Evolutionary conservation across 371 early-diverging fungal genomes (phyloP), one percentile per base, ranked within the genome.

Genomic region (Entomophthora muscae): DNA sequence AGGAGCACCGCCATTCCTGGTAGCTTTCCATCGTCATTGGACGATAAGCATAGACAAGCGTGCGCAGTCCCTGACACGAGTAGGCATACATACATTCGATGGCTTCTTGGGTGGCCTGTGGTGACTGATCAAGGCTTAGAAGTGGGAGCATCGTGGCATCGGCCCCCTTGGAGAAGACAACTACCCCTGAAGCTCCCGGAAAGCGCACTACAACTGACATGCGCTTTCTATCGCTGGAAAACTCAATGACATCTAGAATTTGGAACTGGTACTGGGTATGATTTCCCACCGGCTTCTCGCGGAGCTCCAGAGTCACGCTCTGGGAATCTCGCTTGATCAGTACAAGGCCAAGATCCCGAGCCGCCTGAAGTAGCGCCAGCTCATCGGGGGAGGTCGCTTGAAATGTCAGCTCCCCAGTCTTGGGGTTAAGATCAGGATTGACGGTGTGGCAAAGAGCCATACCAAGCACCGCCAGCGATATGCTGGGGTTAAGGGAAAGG

Each of bases 361-460:
- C 89, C 1, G 84, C 83, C 0, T 75, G 70, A 1, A 91, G 88
- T 33, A 91, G 74, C 0, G 92, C 92, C 0, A 81, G 81, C 71
- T 90, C 90, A 66, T 90, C 91, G 0, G 90, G 90, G 22, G 86
- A 86, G 66, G 88, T 84, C 0, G 90, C 88, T 67, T 81, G 77
- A 70, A 89, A 90, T 24, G 53, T 23, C 33, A 26, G 53, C 42
- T 42, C 42, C 42, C 42, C 42, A n/a, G n/a, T n/a, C 10, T 17
- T 5, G 5, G 5, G 10, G 7, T 68, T 70, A 0, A 65, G 66
- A 26, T 71, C 74, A 10, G 90, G 83, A n/a, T 80, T 72, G 68
- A 79, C 91, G 53, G 72, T 84, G 64, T 78, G 85, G 68, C 76
- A 91, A 51, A 77, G 73, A 1, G 77, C 74, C 42, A 42, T 5